phyloP scores from a whole-genome alignment of 2,329 filamentous ascomycete species.

The Ophiostoma piceae region DNA sequence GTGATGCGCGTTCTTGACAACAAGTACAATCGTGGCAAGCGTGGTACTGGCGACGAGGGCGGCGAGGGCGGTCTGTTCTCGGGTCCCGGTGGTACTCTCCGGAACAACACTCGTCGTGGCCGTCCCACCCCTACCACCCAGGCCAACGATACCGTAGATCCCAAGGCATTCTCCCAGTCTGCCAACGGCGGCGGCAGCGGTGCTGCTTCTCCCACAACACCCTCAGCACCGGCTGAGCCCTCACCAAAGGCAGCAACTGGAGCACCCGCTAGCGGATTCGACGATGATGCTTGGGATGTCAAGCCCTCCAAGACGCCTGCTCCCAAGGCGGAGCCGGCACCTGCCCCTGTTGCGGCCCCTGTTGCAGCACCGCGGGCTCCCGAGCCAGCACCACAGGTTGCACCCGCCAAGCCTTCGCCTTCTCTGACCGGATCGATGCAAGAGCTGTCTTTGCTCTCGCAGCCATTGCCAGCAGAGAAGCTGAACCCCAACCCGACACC shows the following conservation, averaged over 20 bases:
- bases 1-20: conserved; percentile 84
- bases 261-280: conserved; percentile 57
- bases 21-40: conserved; percentile 65
- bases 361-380: conserved; percentile 39
- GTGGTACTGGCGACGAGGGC: conserved; percentile 53
- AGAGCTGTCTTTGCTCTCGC: conserved; percentile 50
- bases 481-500: conserved; percentile 33
- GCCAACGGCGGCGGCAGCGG: conserved; percentile 31
- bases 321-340: conserved; percentile 37
- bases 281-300: conserved; percentile 96
- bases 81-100: conserved; percentile 80
- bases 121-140: conserved; percentile 82
- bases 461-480: conserved; percentile 50
- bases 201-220: not conserved
- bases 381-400: conserved; percentile 34
- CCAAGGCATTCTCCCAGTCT: conserved; percentile 70
- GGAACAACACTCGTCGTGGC: conserved; percentile 91
- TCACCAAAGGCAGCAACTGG: conserved; percentile 12
- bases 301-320: conserved; percentile 56
- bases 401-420: conserved; percentile 37
- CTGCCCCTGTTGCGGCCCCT: conserved; percentile 35
- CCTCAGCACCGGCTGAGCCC: conserved; percentile 16
- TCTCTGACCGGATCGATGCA: conserved; percentile 63
- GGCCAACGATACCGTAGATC: conserved; percentile 78
- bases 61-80: conserved; percentile 72